Evolutionary conservation across 805 yeast genomes (phyloP).

Genomic region (Alloascoidea hylecoeti): DNA sequence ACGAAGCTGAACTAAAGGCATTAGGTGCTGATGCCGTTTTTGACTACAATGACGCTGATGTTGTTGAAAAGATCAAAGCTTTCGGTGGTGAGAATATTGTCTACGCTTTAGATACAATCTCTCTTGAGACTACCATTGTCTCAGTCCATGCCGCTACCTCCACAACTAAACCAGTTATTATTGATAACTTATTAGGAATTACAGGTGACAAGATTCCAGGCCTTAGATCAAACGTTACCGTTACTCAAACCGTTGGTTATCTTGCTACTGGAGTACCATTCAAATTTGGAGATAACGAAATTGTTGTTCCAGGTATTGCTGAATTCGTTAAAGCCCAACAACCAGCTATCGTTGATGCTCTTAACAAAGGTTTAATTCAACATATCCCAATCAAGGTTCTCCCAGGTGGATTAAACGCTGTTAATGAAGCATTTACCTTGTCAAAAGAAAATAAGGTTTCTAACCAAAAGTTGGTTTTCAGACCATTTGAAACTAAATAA

Average conservation of each 20-base stretch:
- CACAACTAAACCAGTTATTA: not conserved
- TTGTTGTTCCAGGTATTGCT: no score
- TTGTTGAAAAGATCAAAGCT: constrained; percentile 9
- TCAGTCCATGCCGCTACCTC: not conserved
- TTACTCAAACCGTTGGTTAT: not conserved
- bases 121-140: constrained; percentile 2
- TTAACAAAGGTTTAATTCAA: not conserved
- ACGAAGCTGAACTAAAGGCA: constrained; percentile 23
- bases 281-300: no score
- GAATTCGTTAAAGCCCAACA: not conserved
- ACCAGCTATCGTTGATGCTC: not conserved
- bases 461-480: not conserved
- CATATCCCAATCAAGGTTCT: not conserved
- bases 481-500: not conserved
- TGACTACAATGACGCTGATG: constrained; percentile 32
- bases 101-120: constrained; percentile 5
- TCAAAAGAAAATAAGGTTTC: not conserved
- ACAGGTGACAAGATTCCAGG: not conserved
- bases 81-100: constrained; percentile 1
- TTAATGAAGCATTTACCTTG: not conserved
- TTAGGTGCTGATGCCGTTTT: constrained; percentile 39
- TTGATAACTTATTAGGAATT: not conserved
- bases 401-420: not conserved
- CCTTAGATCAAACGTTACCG: not conserved
- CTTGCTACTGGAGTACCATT: not conserved